Base-by-base conservation (phyloP, 164 flowering plant species). In the Tetracentron sinense region DNA sequence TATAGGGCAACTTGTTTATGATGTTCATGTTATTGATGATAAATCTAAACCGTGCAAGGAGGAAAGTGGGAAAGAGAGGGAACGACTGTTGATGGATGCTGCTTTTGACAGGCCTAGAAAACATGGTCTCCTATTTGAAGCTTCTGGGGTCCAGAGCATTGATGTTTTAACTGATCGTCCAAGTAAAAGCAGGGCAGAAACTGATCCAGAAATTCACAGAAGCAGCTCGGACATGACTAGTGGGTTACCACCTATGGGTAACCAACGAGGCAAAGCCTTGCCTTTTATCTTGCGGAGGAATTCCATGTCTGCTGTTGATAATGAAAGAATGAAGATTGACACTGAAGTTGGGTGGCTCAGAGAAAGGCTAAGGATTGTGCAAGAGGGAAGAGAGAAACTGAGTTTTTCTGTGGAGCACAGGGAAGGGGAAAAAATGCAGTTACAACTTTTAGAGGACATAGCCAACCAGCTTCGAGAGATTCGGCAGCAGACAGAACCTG, bases 371-470 rank as follows among this genome's bases (percentile, higher is more conserved):
- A 85, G 69, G 82, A 60, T 71, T 29, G 83, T 93, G 44, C 92
- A 89, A 68, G 76, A 79, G 72, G 90, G 85, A 69, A 85, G 91
- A 72, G 86, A 83, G 71, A 90, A 79, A 74, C 85, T 93, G 48
- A 82, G 72, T 57, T 14, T 80, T 70, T 76, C 91, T 7, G 57
- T 73, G 47, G 88, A 78, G 53, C 73, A 66, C 60, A 70, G 48
- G 42, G 95, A 86, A 61, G 77, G 74, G 64, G 88, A 77, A 56
- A 82, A 78, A 27, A 6, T 69, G 44, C 88, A 84, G 65, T 55
- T 84, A 72, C 83, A 82, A 70, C 80, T 89, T 62, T 66, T 86
- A 69, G 93, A 85, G 67, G 83, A 84, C 65, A 84, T 85, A 55
- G 80, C 80, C 12, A 69, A 56, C 56, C 96, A 85, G 72, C 80